Conservation (phyloP, 1,139 yeast genomes). For the Geotrichum fermentans region DNA sequence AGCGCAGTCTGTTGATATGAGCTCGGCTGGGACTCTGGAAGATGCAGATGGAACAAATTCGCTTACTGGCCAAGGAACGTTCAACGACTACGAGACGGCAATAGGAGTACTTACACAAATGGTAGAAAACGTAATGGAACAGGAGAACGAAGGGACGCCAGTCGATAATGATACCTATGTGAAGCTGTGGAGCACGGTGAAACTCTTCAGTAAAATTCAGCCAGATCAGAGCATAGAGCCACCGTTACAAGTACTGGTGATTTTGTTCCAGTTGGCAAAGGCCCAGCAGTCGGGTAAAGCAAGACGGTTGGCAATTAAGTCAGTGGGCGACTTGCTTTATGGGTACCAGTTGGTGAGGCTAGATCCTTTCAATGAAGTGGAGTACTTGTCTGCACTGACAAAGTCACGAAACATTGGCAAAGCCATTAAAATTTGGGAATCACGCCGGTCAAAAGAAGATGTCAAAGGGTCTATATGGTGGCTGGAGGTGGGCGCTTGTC, state of each 20-base stretch:
- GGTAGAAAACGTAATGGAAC: slow-evolving; percentile 11
- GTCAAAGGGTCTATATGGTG: slow-evolving; percentile 32
- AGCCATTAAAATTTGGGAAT: slow-evolving; percentile 34
- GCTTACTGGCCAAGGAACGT: neutral
- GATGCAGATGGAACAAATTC: neutral
- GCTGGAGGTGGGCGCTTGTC: slow-evolving; percentile 35
- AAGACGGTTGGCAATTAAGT: slow-evolving; percentile 25
- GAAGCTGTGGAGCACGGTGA: slow-evolving; percentile 17
- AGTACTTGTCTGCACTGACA: slow-evolving; percentile 34
- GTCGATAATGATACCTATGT: slow-evolving; percentile 4
- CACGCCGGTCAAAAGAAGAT: slow-evolving; percentile 31
- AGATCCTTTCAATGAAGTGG: slow-evolving; percentile 39
- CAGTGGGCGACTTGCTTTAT: slow-evolving; percentile 33
- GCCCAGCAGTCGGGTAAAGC: slow-evolving; percentile 10
- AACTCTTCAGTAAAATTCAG: slow-evolving; percentile 13
- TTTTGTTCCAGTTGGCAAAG: slow-evolving; percentile 20
- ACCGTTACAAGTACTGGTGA: slow-evolving; percentile 18
- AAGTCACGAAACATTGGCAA: slow-evolving; percentile 16
- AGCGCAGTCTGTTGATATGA: slow-evolving; percentile 9
- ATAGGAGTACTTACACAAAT: slow-evolving; percentile 12
- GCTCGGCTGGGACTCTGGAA: slow-evolving; percentile 11
- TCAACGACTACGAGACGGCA: slow-evolving; percentile 15
- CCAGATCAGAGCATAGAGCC: slow-evolving; percentile 12
- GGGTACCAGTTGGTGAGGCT: slow-evolving; percentile 32
- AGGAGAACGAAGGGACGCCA: slow-evolving; percentile 5